A percentile compares a stretch with the other conserved stretches of the same genome.
Conservation (phyloP, 768 basidiomycete species). For the Sarcodon aspratus region DNA sequence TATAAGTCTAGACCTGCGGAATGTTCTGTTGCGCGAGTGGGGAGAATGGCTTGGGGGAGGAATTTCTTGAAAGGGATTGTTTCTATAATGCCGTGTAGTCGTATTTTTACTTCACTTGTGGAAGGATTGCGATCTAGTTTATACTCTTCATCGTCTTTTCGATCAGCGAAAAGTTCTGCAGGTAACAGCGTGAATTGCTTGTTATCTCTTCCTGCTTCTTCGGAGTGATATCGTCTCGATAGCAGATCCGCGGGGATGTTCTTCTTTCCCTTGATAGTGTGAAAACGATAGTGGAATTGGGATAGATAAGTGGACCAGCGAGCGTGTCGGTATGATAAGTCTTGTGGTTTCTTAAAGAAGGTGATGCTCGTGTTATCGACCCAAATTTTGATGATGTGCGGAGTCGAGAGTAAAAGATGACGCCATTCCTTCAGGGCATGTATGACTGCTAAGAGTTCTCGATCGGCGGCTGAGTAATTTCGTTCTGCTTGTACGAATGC, state of each 20-base stretch:
- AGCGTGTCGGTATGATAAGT: slow-evolving; percentile 18
- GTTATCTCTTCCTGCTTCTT: too few relatives aligned
- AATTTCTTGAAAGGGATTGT: too few relatives aligned
- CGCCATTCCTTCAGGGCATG: slow-evolving; percentile 19
- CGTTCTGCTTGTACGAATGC: slow-evolving; percentile 15
- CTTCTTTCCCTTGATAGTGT: slow-evolving; percentile 2
- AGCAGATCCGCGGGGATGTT: slow-evolving; percentile 1
- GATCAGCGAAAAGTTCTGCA: too few relatives aligned
- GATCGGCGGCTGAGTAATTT: slow-evolving; percentile 27
- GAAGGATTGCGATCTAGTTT: too few relatives aligned
- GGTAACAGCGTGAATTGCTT: too few relatives aligned
- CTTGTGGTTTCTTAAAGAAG: slow-evolving; percentile 13
- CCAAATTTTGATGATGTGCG: slow-evolving; percentile 8
- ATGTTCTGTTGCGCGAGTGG: too few relatives aligned
- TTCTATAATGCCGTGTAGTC: too few relatives aligned
- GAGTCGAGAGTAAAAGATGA: slow-evolving; percentile 10
- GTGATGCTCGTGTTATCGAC: slow-evolving; percentile 15
- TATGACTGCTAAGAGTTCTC: slow-evolving; percentile 31
- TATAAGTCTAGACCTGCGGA: too few relatives aligned
- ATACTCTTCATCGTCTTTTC: too few relatives aligned
- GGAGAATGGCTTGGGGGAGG: too few relatives aligned
- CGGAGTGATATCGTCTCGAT: too few relatives aligned
- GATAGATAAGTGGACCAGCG: slow-evolving; percentile 15
- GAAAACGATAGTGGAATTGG: slow-evolving; percentile 7
- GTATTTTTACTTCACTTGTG: too few relatives aligned